A percentile compares a stretch with the other conserved stretches of the same genome.
Evolutionary conservation across 2,329 filamentous ascomycete genomes (phyloP).

Genomic region (Stagonosporopsis vannaccii): DNA sequence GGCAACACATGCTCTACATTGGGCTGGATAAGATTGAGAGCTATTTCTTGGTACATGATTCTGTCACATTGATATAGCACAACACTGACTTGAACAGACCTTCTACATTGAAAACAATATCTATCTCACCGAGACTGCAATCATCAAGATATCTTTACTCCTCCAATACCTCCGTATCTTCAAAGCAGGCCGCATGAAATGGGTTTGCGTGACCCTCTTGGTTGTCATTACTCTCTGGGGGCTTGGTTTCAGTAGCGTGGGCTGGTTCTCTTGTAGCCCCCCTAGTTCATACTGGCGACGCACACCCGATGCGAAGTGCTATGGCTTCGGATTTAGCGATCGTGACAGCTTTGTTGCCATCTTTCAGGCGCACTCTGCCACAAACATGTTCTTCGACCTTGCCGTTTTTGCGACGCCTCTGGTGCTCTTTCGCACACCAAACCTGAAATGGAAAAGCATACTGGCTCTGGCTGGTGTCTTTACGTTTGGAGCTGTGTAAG

Average conservation of each 20-base stretch:
- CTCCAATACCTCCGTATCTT: constrained; percentile 50
- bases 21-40: constrained; percentile 10
- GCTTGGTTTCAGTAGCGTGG: constrained; percentile 35
- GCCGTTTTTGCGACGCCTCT: constrained; percentile 41
- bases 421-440: constrained; percentile 38
- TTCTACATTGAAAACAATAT: constrained; percentile 41
- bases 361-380: constrained; percentile 38
- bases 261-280: constrained; percentile 45
- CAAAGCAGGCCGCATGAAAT: constrained; percentile 39
- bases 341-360: constrained; percentile 29
- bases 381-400: constrained; percentile 48
- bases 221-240: constrained; percentile 41
- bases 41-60: constrained; percentile 25
- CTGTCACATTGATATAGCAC: neutral
- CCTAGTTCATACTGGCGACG: constrained; percentile 36
- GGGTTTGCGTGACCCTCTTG: constrained; percentile 35
- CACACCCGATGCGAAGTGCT: constrained; percentile 32
- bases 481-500: constrained; percentile 41
- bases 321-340: constrained; percentile 36
- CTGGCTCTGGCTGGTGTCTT: constrained; percentile 44
- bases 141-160: constrained; percentile 48
- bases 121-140: constrained; percentile 40
- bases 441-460: constrained; percentile 37
- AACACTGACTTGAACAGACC: constrained; percentile 17
- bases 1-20: constrained; percentile 43